phyloP scores from a whole-genome alignment of 2,329 filamentous ascomycete genomes.

The Colletotrichum tropicale region DNA sequence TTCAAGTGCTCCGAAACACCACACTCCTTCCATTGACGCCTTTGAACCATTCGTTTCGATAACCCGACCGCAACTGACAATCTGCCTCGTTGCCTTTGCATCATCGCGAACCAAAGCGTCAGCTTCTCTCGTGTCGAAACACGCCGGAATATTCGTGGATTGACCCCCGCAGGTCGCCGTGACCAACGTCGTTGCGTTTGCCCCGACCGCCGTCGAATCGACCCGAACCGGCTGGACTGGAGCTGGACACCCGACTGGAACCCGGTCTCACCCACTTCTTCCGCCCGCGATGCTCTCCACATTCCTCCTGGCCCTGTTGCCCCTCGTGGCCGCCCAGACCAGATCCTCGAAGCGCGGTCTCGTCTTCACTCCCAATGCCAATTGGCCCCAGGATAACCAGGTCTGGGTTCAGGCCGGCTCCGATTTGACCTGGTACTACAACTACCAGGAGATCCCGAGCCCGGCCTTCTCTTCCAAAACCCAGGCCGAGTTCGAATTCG shows the following conservation, averaged over 20 bases:
- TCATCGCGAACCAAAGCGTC: neutral
- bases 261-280: constrained; percentile 1
- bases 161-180: neutral
- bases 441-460: constrained; percentile 68
- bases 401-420: constrained; percentile 64
- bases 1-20: neutral
- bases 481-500: constrained; percentile 70
- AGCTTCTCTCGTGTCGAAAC: neutral
- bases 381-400: constrained; percentile 64
- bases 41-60: neutral
- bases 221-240: neutral
- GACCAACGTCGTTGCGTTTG: neutral
- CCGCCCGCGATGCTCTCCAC: constrained; percentile 14
- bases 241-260: neutral
- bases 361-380: constrained; percentile 64
- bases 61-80: neutral
- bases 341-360: constrained; percentile 73
- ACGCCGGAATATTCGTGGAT: neutral
- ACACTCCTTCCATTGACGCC: neutral
- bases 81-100: neutral
- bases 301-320: constrained; percentile 23
- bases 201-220: neutral
- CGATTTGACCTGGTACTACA: constrained; percentile 85
- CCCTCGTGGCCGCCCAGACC: constrained; percentile 30
- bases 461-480: constrained; percentile 49